Evolutionary conservation across 225 moss, liverwort and hornwort species (phyloP), one percentile per base, ranked within the genome.

Genomic region (Bryum argenteum): DNA sequence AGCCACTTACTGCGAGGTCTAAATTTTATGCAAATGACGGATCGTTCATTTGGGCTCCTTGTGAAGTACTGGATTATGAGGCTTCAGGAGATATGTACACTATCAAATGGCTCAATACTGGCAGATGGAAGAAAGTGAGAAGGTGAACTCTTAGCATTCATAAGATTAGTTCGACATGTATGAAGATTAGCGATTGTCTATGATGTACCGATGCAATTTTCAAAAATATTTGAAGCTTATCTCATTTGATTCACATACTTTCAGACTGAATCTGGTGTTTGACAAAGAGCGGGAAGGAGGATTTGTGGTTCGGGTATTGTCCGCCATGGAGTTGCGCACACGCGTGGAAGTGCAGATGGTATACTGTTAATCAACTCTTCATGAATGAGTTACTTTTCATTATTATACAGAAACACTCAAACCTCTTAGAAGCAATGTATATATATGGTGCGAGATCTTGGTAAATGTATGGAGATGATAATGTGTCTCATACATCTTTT

Each of bases 331-430:
- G 65, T 86, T 91, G 67, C 84, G 88, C 19, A 83, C 78, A 39
- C 82, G 82, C 39, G 74, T 91, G 55, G 91, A 91, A 82, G 71
- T 78, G 55, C 83, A 90, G 71, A 85, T 88, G 90, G 88, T 88
- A 76, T 45, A 2, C 37, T 66, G 9, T 47, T 33, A 64, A 20
- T 65, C 28, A 7, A 53, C n/a, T 44, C 60, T 50, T 28, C 28
- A 57, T 71, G 19, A 28, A n/a, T 14, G 16, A 1, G 20, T 47
- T 73, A 33, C 33, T 33, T 5, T 10, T 13, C 16, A 14, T 17
- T 57, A 55, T 65, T 5, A 20, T 18, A 54, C 28, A 64, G 15
- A 63, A 45, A 22, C 61, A 54, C 40, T 20, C 3, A 23, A 61
- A 17, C 11, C 15, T 42, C 18, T 63, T n/a, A 53, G 64, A 45